Evolutionary conservation across 1,284 basidiomycete genomes (phyloP), one percentile per base, ranked within the genome.

Genomic region (Ustanciosporium gigantosporum): DNA sequence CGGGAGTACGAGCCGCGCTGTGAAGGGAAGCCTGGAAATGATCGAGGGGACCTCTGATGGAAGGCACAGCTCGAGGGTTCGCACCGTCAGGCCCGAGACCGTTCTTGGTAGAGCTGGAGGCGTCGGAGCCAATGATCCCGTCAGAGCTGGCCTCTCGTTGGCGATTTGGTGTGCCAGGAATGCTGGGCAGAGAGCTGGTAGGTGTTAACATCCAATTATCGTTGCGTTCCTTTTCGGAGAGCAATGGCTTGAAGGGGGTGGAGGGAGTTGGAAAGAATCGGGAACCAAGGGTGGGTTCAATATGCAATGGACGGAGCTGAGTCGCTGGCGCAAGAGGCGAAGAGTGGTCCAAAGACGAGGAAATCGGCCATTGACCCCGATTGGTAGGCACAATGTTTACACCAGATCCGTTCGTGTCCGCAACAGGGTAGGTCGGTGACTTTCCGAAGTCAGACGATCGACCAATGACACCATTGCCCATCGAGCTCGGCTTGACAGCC

Each of bases 171-270:
- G 66, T 70, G 31, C 57, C 48, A 3, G 67, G 66, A 7, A 70
- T 53, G 56, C 68, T 70, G 17, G 68, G 66, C n/a, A 70, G 48
- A 5, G 65, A 57, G 42, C 62, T 68, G 27, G 51, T 66, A 2
- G 68, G 68, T 4, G 68, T 69, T 21, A 70, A 38, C 45, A 60
- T 60, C 66, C 68, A 69, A 31, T 70, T 66, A 11, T 62, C 57
- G 29, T 46, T 47, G 25, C 52, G 46, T 16, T 57, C 42, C 2
- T 32, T 21, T 25, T 37, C 46, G 17, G 9, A 11, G 9, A 31
- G 17, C 11, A 32, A 24, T 3, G 25, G 32, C 20, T 46, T 55
- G 32, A 39, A 22, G 11, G 58, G 47, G 4, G 51, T 55, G 16
- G 58, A 61, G 1, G 39, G 23, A 8, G 39, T 14, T 4, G 58